Base-by-base conservation (phyloP, 139 green algal genomes). In the Zygnema cylindricum region DNA sequence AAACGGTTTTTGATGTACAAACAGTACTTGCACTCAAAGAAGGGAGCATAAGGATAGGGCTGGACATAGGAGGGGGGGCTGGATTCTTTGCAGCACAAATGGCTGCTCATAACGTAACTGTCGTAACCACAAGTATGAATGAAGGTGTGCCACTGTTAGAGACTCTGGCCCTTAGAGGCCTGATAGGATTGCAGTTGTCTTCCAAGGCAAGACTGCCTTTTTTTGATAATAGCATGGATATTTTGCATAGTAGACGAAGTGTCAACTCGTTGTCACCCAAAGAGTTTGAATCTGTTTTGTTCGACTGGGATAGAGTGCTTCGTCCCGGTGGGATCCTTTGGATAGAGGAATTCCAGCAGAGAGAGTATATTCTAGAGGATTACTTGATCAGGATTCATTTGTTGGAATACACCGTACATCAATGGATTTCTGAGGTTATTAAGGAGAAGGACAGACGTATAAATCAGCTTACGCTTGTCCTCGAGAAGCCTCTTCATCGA, bases 81-180 rank as follows among this genome's bases (percentile, higher is more conserved):
- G 82, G 82, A 43, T 73, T 32, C 7, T 87, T 87, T 55, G 82
- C 82, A n/a, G 82, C 82, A n/a, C 82, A 82, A 39, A 87, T 87
- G 82, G 54, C 54, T n/a, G 32, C n/a, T 30, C 82, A 84, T 42
- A 85, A 85, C 22, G 82, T 87, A 30, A 87, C 82, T 43, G 40
- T 87, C 0, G n/a, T 87, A 25, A 87, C 82, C 25, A 84, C 82
- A 38, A 41, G 63, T 22, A 73, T 73, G 82, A 87, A 87, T 49
- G 49, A 82, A 25, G 82, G 77, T 57, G 43, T 49, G 23, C 77
- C 77, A 23, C 76, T 54, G 22, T 38, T 84, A 55, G 77, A 84
- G 77, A 84, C 77, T 3, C 35, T 84, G 41, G 77, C 77, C 3
- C 3, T 63, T 21, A 55, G 77, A 7, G 77, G 77, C 32, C 77